These are phyloP conservation scores for Kluyveromyces nonfermentans DNA, from an alignment of 805 yeast species.

Conservation along the genomic window DNA sequence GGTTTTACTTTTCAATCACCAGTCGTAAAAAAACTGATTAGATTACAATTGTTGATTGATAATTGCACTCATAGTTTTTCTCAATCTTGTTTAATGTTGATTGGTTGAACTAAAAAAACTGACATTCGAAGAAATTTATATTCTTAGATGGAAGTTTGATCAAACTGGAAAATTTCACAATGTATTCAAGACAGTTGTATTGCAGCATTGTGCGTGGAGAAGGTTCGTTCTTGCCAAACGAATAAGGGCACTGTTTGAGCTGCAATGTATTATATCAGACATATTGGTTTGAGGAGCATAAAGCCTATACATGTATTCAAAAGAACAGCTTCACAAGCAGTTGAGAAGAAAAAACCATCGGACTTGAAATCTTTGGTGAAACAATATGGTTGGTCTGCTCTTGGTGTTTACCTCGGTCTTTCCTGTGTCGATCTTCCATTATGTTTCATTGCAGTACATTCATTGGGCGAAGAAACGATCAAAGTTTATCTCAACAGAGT, in stretches of 20 bases:
- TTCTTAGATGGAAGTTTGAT: background rate
- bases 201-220: background rate
- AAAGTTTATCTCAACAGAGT: slow-evolving; percentile 52
- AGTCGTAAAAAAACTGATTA: no score
- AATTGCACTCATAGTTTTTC: no score
- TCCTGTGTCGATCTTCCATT: slow-evolving; percentile 72
- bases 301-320: slow-evolving; percentile 4
- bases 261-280: background rate
- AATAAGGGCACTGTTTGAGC: background rate
- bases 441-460: slow-evolving; percentile 74
- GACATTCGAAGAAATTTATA: background rate
- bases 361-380: slow-evolving; percentile 55
- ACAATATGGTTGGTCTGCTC: slow-evolving; percentile 85
- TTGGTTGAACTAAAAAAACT: background rate
- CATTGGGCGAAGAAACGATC: slow-evolving; percentile 77
- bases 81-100: background rate
- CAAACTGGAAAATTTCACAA: background rate
- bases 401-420: slow-evolving; percentile 74
- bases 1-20: no score
- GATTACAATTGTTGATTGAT: no score
- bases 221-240: background rate
- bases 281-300: background rate
- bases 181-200: no score
- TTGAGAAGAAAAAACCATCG: slow-evolving; percentile 13
- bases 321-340: slow-evolving; percentile 4